Evolutionary conservation across 176 grass and related monocot genomes (phyloP).

Genomic region (Lolium perenne): DNA sequence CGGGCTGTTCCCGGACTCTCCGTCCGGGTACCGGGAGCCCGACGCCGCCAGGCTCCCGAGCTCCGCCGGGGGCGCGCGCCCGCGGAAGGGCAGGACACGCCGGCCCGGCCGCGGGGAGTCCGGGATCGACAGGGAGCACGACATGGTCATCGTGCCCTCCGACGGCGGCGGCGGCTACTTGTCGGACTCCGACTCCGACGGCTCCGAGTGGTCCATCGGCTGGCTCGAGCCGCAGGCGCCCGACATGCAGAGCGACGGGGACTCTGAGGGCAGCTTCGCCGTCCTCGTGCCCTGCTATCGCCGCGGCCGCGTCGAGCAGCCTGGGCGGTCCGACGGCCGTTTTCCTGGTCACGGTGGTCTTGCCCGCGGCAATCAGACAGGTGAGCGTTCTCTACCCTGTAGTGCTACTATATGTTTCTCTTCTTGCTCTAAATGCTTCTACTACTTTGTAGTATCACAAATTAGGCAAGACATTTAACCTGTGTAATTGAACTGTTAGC

Average conservation of each 20-base stretch:
- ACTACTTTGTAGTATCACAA: not conserved
- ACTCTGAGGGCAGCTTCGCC: conserved; percentile 71
- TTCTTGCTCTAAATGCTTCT: not conserved
- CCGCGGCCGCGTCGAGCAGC: conserved; percentile 32
- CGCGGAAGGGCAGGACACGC: conserved; percentile 48
- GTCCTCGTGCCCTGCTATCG: conserved; percentile 79
- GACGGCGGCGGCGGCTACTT: conserved; percentile 47
- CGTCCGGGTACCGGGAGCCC: conserved; percentile 60
- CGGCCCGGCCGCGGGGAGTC: conserved; percentile 32
- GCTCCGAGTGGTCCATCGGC: conserved; percentile 83
- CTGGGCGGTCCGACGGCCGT: conserved; percentile 10
- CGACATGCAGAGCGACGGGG: conserved; percentile 61
- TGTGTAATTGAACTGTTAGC: not conserved
- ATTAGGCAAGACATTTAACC: not conserved
- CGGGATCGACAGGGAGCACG: conserved; percentile 53
- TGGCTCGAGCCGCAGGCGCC: conserved; percentile 75
- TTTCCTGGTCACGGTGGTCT: conserved; percentile 27
- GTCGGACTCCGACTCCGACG: conserved; percentile 67
- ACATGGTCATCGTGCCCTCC: conserved; percentile 80
- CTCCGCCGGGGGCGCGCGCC: not conserved
- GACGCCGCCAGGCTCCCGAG: conserved; percentile 33
- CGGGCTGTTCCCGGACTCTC: conserved; percentile 52
- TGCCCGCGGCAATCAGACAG: conserved; percentile 10
- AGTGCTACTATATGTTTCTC: not conserved
- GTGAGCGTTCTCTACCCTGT: conserved; percentile 39